These are phyloP conservation scores for Extremus antarcticus DNA, from an alignment of 495 filamentous ascomycete species.

Conservation along the genomic window DNA sequence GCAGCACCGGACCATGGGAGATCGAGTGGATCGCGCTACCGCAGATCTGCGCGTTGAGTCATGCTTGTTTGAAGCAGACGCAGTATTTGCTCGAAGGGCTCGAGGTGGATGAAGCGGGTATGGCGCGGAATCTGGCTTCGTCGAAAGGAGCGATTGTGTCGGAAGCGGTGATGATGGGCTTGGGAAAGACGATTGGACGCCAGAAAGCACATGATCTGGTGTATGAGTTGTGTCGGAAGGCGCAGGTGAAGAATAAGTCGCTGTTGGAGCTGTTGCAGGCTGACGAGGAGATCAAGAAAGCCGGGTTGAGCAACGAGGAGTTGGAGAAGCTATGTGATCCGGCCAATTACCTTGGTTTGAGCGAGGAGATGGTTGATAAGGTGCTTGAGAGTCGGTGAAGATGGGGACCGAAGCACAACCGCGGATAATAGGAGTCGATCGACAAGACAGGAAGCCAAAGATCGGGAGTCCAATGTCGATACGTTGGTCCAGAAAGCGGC, in stretches of 20 bases:
- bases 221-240: slow-evolving; percentile 19
- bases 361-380: slow-evolving; percentile 19
- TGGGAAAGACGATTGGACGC: slow-evolving; percentile 19
- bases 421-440: too few species aligned
- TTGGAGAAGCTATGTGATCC: slow-evolving; percentile 19
- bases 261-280: slow-evolving; percentile 16
- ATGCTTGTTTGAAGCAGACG: slow-evolving; percentile 17
- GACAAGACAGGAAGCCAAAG: too few species aligned
- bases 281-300: slow-evolving; percentile 11
- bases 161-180: slow-evolving; percentile 25
- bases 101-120: slow-evolving; percentile 19
- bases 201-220: slow-evolving; percentile 21
- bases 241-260: slow-evolving; percentile 5
- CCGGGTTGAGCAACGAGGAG: slow-evolving; percentile 14
- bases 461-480: too few species aligned
- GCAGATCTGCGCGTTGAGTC: slow-evolving; percentile 18
- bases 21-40: slow-evolving; percentile 22
- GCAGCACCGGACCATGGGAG: slow-evolving; percentile 21
- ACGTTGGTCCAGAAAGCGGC: too few species aligned
- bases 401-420: too few species aligned
- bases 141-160: slow-evolving; percentile 16
- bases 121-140: slow-evolving; percentile 16
- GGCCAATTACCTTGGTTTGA: slow-evolving; percentile 17
- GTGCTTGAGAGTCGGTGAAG: background rate
- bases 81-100: slow-evolving; percentile 16